Base-by-base conservation (phyloP, 306 rosid genomes). In the Macrotyloma uniflorum region DNA sequence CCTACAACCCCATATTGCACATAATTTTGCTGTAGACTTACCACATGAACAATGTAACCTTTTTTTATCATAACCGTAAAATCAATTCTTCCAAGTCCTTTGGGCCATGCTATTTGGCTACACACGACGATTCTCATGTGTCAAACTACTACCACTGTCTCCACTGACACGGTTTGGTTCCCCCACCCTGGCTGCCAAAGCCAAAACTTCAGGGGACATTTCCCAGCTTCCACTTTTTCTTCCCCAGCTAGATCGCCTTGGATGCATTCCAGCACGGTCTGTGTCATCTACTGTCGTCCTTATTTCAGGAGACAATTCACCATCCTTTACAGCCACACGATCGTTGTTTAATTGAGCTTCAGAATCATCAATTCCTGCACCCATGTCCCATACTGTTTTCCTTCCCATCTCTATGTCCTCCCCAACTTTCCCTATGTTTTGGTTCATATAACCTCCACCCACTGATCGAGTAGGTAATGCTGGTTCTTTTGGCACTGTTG, bases 221-320 rank as follows among this genome's bases (percentile, higher is more conserved):
- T 95, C 99, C 99, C 99, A 95, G 88, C 93, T 95, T 57, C 99
- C 99, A 40, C 99, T 95, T 82, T 95, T 95, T 80, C 99, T 93
- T 67, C 98, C 99, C 99, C 99, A 95, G 80, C 98, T 93, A 54
- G 97, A 89, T 80, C 97, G 88, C 75, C 98, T 71, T 2, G 98
- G 98, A 86, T 95, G 98, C 49, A 89, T 64, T 87, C 89, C 93
- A 10, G 76, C 86, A 26, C 89, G 98, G 45, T 92, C 97, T 1
- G 78, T 78, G 4, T 92, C 98, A 40, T 93, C 98, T 5, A 88
- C 98, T 0, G 91, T 87, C 3, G 85, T 84, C 80, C 98, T 87
- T 26, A 83, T 78, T 76, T 92, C 98, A 6, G 98, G 94, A 68
- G 97, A 89, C 71, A 89, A 74, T 61, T 95, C 97, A 0, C 98